Evolutionary conservation across 2,329 filamentous ascomycete species (phyloP), one percentile per base, ranked within the genome.

Genomic region (Colletotrichum zoysiae): DNA sequence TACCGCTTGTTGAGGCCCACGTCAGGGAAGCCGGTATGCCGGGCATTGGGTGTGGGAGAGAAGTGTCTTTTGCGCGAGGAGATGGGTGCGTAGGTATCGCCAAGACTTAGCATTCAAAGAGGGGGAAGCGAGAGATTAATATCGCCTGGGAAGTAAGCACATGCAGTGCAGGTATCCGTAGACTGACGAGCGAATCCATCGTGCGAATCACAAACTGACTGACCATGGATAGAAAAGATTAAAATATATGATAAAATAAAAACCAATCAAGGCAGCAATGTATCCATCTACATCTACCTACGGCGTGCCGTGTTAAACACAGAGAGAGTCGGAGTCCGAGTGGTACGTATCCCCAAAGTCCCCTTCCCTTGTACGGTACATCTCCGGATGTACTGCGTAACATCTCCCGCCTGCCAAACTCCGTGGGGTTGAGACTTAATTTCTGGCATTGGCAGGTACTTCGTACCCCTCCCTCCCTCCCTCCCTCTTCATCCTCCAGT

Each of bases 1-100:
- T 56, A 69, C 65, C 65, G 55, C 65, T 60, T 30, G 65, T 64
- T 71, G 65, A 48, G 69, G 65, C 65, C 69, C 69, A 71, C 69
- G 59, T 46, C n/a, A 69, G 33, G 40, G 53, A 63, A 71, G 69
- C 69, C 69, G 69, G 59, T n/a, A 55, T 64, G 65, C 69, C 69
- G 65, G 55, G 3, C 46, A 16, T 51, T 65, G 51, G 40, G 30
- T 3, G 30, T 30, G 30, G 40, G 30, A 55, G 14, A 2, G 12
- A 40, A 40, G n/a, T 5, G 50, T 26, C 9, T 51, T 55, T n/a
- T 35, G 60, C 33, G 30, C 26, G 42, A 46, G 5, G 35, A 33
- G 33, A 46, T 12, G 35, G 26, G 60, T 6, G 56, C 35, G 38
- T 63, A n/a, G n/a, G n/a, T n/a, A 14, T 30, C 44, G 69, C 65